Conservation (phyloP, 257 asterid species). For the Forsythia viridissima region DNA sequence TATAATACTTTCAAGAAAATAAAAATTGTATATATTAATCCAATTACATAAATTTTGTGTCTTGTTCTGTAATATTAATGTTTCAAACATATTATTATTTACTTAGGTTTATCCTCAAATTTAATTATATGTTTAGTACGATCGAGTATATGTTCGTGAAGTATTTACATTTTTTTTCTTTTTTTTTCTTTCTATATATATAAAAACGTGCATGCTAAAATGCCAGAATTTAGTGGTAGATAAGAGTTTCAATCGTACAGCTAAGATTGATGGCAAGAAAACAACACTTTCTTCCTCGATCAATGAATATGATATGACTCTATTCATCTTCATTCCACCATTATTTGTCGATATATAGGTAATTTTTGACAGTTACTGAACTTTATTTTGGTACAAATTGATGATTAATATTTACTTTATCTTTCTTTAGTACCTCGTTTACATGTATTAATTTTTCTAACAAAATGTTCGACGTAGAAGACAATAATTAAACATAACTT, state of each 20-base stretch:
- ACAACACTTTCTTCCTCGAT: not conserved
- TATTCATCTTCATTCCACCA: not conserved
- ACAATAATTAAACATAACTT: no score
- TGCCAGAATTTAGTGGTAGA: not conserved
- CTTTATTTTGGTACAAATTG: not conserved
- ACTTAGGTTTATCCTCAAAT: not conserved
- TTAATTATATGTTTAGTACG: not conserved
- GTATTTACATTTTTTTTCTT: no score
- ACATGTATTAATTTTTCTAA: not conserved
- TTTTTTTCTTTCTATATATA: no score
- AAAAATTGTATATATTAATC: no score
- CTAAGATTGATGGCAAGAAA: constrained; percentile 1
- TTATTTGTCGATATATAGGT: no score
- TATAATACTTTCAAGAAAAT: no score
- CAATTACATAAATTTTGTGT: no score
- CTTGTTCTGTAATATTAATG: not conserved
- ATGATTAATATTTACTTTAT: not conserved
- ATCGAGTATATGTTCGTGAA: not conserved
- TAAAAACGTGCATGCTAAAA: not conserved
- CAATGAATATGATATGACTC: not conserved
- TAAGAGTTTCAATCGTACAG: constrained; percentile 2
- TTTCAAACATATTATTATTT: no score
- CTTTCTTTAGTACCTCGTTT: not conserved
- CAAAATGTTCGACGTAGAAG: not conserved
- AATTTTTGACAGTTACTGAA: not conserved